Evolutionary conservation across 805 yeast species (phyloP), one percentile per base, ranked within the genome.

Genomic region (Yarrowia sp.): DNA sequence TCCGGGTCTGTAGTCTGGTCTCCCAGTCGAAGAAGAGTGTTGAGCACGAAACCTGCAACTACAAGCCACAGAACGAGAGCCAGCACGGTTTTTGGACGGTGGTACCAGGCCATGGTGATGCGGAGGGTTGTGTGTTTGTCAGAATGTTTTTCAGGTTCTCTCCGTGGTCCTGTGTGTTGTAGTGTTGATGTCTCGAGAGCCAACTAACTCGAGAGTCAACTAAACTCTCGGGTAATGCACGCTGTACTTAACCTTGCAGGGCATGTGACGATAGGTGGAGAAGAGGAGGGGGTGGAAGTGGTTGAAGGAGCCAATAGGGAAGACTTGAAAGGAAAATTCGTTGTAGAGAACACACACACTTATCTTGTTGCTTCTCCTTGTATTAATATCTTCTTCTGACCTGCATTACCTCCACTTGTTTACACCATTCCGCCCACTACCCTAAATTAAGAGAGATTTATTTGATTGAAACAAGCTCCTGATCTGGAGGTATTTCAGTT

Each of bases 141-240:
- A 3, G 14, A 8, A 14, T 16, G 15, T 5, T 19, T 50, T 35
- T 26, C 32, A 26, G 32, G 32, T 26, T 26, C 32, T 26, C 7
- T 26, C 32, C 2, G 32, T n/a, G 15, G 40, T 38, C 40, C 32
- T 26, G 32, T 26, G 46, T 42, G 26, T 16, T 5, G 26, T 45
- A 5, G 49, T 45, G 49, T 22, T 16, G 14, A 38, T 38, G 40
- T 11, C 14, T 26, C 32, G 32, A 45, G 32, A 45, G 49, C 3
- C 16, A 22, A 14, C 16, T 19, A 10, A 11, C 12, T 38, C 12
- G 32, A 12, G 19, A 11, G 22, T 63, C 45, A 19, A 53, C n/a
- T 53, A 53, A 22, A 53, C 61, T 43, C 66, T 48, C 40, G 61
- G 58, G 38, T 45, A 32, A 43, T 59, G 66, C 66, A 53, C 59